Evolutionary conservation across 331 rosid genomes (phyloP).

Genomic region (Malus hybrid): DNA sequence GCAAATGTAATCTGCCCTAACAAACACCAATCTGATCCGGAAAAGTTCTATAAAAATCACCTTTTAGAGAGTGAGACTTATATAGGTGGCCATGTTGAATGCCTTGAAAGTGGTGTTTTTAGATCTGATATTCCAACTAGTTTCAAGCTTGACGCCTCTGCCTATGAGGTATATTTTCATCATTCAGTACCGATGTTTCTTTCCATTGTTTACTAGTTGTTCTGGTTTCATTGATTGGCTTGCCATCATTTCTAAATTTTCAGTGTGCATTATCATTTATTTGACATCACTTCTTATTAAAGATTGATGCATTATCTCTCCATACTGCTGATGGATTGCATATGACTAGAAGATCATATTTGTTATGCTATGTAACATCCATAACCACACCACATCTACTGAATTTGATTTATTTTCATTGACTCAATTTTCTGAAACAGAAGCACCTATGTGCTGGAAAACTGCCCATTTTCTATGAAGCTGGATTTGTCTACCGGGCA

Average conservation of each 20-base stretch:
- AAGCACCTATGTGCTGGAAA: neutral
- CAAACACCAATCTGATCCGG: conserved; percentile 89
- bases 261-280: neutral
- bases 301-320: neutral
- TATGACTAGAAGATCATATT: neutral
- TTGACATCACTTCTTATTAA: neutral
- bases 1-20: conserved; percentile 94
- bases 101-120: conserved; percentile 98
- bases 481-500: neutral
- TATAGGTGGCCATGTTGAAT: conserved; percentile 97
- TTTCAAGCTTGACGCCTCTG: conserved; percentile 79
- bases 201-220: neutral
- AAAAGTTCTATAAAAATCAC: conserved; percentile 65
- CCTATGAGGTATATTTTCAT: conserved; percentile 60
- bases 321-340: neutral
- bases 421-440: neutral
- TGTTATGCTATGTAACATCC: neutral
- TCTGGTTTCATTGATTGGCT: neutral
- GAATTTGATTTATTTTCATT: neutral
- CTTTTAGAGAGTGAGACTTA: conserved; percentile 97
- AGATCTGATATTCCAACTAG: conserved; percentile 91
- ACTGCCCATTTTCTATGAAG: neutral
- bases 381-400: neutral
- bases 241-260: neutral
- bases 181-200: conserved; percentile 5